phyloP scores from a whole-genome alignment of 2,329 filamentous ascomycete genomes.

The Colletotrichum lini region DNA sequence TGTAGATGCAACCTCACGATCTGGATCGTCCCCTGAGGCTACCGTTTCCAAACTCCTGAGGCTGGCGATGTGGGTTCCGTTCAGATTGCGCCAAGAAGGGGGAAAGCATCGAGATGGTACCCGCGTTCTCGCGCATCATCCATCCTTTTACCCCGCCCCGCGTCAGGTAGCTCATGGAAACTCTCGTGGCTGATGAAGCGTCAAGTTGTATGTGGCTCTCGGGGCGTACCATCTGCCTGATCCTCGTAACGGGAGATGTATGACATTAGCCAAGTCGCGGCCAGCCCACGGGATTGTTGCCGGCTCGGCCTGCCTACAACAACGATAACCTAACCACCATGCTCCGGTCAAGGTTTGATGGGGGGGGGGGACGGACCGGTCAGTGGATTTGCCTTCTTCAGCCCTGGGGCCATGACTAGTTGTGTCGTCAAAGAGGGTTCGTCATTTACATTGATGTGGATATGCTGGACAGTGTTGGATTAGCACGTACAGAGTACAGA shows the following conservation, averaged over 20 bases:
- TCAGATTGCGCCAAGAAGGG: slow-evolving; percentile 54
- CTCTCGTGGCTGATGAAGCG: slow-evolving; percentile 69
- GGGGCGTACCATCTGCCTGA: slow-evolving; percentile 73
- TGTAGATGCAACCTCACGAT: slow-evolving; percentile 56
- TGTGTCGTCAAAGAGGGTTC: not conserved
- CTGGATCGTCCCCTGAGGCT: slow-evolving; percentile 54
- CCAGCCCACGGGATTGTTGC: slow-evolving; percentile 60
- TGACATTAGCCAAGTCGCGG: slow-evolving; percentile 62
- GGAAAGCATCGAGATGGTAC: slow-evolving; percentile 54
- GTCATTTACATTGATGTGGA: not conserved
- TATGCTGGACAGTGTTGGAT: not conserved
- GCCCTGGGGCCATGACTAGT: slow-evolving; percentile 18
- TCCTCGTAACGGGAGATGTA: slow-evolving; percentile 64
- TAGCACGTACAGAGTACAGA: too few species aligned
- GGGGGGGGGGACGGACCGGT: not conserved
- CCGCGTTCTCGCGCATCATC: slow-evolving; percentile 52
- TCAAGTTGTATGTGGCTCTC: slow-evolving; percentile 70
- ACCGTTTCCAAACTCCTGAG: slow-evolving; percentile 48
- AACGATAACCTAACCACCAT: slow-evolving; percentile 50
- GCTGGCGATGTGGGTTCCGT: slow-evolving; percentile 53
- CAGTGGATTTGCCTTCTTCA: not conserved
- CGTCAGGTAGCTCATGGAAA: slow-evolving; percentile 61
- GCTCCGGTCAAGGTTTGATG: not conserved
- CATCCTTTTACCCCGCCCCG: slow-evolving; percentile 64
- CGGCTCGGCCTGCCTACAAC: slow-evolving; percentile 64